These are phyloP conservation scores for Eutypa lata DNA, from an alignment of 2,329 filamentous ascomycete species.

Conservation along the genomic window DNA sequence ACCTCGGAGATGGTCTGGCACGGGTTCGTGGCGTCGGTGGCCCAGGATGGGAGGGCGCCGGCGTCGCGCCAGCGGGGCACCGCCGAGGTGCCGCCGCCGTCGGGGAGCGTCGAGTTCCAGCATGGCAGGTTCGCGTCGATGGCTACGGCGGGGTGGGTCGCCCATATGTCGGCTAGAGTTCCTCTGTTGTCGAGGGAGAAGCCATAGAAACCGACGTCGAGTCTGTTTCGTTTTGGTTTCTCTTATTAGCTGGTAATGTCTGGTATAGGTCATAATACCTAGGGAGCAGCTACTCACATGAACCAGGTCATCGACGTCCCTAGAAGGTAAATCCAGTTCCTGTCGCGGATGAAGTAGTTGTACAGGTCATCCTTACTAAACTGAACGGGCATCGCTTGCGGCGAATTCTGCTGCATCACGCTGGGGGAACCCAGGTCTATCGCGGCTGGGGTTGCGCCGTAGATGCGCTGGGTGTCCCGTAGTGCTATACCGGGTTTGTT, in stretches of 20 bases:
- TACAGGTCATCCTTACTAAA: constrained; percentile 47
- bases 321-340: constrained; percentile 43
- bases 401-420: constrained; percentile 13
- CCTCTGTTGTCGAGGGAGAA: constrained; percentile 47
- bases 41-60: constrained; percentile 43
- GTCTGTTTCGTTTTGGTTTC: constrained; percentile 30
- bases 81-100: constrained; percentile 42
- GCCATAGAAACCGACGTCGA: constrained; percentile 57
- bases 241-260: no score
- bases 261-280: no score
- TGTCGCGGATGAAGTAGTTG: constrained; percentile 47
- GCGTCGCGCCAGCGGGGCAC: constrained; percentile 37
- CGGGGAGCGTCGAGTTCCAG: constrained; percentile 43
- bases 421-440: constrained; percentile 31
- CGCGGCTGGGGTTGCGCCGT: constrained; percentile 35
- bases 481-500: constrained; percentile 58
- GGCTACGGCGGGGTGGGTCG: constrained; percentile 28
- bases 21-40: constrained; percentile 45
- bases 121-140: constrained; percentile 40
- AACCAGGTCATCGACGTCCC: constrained; percentile 14
- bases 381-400: constrained; percentile 40
- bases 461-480: constrained; percentile 57
- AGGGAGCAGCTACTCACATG: constrained; percentile 4
- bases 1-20: constrained; percentile 52
- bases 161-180: constrained; percentile 41